Conservation (phyloP, 2,329 filamentous ascomycete genomes). For the Trichoderma aggressivum region DNA sequence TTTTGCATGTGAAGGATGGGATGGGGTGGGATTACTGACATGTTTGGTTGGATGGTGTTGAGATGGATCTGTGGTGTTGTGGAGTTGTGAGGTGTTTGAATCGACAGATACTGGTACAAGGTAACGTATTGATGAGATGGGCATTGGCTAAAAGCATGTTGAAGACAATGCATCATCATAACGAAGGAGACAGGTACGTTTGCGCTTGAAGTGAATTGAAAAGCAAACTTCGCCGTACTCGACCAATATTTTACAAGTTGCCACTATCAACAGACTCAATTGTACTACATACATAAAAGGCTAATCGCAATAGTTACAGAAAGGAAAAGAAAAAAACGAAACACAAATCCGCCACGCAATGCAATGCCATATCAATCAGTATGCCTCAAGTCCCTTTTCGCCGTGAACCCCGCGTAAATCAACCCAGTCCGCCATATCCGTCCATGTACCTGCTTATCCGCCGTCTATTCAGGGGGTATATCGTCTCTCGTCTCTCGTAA, state of each 20-base stretch:
- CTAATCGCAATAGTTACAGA: not conserved
- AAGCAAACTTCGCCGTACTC: not conserved
- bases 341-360: not conserved
- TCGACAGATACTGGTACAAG: not conserved
- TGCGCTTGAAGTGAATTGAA: not conserved
- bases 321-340: not conserved
- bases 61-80: not conserved
- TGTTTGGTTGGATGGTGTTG: not conserved
- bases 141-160: not conserved
- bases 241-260: not conserved
- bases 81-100: not conserved
- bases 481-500: not conserved
- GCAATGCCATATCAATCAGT: not conserved
- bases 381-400: not conserved
- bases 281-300: not conserved
- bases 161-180: not conserved
- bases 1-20: not conserved
- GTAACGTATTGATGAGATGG: not conserved
- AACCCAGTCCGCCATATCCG: not conserved
- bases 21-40: no score
- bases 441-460: not conserved
- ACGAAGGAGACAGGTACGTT: not conserved
- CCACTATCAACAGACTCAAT: not conserved
- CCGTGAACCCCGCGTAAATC: not conserved
- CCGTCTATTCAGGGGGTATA: slow-evolving; percentile 1